A percentile compares a stretch with the other conserved stretches of the same genome.
Evolutionary conservation across 305 asterid species (phyloP).

Genomic region (Plantago coronopus): DNA sequence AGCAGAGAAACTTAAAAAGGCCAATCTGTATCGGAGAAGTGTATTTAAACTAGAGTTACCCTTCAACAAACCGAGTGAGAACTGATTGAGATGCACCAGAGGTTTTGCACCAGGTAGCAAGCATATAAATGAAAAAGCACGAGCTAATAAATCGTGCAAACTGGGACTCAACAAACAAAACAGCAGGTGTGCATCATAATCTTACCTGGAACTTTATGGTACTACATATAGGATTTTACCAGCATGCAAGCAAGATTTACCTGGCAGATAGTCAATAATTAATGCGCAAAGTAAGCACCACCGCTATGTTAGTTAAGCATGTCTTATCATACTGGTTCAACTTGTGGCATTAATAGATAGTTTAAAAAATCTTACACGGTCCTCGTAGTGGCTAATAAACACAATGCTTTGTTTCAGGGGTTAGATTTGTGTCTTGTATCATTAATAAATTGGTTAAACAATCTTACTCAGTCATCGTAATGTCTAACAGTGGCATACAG

Average conservation of each 20-base stretch:
- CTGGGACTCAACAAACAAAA: slow-evolving; percentile 13
- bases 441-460: background rate
- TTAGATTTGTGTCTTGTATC: background rate
- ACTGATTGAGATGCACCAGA: no score
- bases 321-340: background rate
- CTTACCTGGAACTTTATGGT: slow-evolving; percentile 58
- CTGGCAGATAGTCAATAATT: slow-evolving; percentile 42
- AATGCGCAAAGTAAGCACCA: slow-evolving; percentile 1
- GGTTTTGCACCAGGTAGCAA: slow-evolving; percentile 76
- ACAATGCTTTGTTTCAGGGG: background rate
- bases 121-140: slow-evolving; percentile 33
- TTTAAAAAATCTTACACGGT: background rate
- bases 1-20: no score
- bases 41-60: no score
- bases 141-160: slow-evolving; percentile 3
- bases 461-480: background rate
- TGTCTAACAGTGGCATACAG: background rate
- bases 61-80: no score
- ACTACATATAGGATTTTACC: slow-evolving; percentile 62
- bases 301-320: background rate
- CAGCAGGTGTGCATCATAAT: slow-evolving; percentile 12
- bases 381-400: background rate
- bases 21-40: no score
- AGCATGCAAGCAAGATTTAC: slow-evolving; percentile 88
- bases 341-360: background rate